These are phyloP conservation scores for Dittrichia graveolens DNA, from an alignment of 129 eudicot species.

Conservation along the genomic window DNA sequence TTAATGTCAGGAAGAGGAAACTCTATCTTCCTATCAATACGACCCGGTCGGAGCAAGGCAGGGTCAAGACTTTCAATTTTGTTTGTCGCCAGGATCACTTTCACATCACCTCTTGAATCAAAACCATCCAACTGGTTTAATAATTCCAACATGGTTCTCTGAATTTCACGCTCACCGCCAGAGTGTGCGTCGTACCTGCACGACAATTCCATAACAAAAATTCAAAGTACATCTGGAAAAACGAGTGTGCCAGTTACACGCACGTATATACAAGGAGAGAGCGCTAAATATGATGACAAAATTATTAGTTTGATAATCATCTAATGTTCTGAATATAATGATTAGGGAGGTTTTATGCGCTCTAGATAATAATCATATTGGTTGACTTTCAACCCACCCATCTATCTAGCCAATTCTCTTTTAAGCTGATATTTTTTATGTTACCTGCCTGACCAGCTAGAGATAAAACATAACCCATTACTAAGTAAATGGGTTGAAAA, in stretches of 20 bases:
- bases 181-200: slow-evolving; percentile 95
- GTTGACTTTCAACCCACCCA: not conserved
- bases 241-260: too few relatives aligned
- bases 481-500: not conserved
- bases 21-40: slow-evolving; percentile 92
- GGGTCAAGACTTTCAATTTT: slow-evolving; percentile 95
- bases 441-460: not conserved
- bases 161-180: slow-evolving; percentile 98
- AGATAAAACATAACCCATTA: not conserved
- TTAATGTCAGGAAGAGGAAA: slow-evolving; percentile 97
- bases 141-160: slow-evolving; percentile 93
- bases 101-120: slow-evolving; percentile 94
- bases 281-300: not conserved
- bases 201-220: not conserved
- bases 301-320: not conserved
- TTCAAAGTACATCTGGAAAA: too few relatives aligned
- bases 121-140: slow-evolving; percentile 97
- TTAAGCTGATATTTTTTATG: not conserved
- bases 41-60: slow-evolving; percentile 94
- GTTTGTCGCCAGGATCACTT: slow-evolving; percentile 93
- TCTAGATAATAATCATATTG: not conserved
- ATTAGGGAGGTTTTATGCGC: not conserved
- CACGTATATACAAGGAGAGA: not conserved
- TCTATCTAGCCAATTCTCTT: not conserved
- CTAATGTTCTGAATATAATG: not conserved